Conservation (phyloP, 352 stramenopile genomes). For the Phytophthora brassicae region DNA sequence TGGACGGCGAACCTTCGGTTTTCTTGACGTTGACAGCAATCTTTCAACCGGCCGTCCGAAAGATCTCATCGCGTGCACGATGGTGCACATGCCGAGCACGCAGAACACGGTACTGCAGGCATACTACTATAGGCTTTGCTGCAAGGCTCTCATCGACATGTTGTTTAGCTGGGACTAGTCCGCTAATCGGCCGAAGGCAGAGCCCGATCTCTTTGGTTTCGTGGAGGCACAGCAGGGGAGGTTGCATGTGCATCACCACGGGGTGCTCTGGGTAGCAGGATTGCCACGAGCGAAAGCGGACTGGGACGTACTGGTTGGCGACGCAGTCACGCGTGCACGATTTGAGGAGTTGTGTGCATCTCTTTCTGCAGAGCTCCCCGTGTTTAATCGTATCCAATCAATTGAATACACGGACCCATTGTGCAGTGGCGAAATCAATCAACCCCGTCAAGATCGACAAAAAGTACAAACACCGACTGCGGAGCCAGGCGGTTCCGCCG, state of each 20-base stretch:
- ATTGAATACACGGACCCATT: background rate
- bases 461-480: constrained; percentile 19
- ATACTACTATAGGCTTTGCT: constrained; percentile 13
- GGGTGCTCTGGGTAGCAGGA: constrained; percentile 15
- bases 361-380: background rate
- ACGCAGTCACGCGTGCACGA: background rate
- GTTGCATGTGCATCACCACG: constrained; percentile 28
- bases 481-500: background rate
- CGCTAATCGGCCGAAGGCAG: constrained; percentile 21
- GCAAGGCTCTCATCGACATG: background rate
- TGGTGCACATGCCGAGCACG: background rate
- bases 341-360: background rate
- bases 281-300: background rate
- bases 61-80: background rate
- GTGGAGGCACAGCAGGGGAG: constrained; percentile 23
- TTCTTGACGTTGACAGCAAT: constrained; percentile 27
- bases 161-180: constrained; percentile 11
- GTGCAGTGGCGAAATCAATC: constrained; percentile 9
- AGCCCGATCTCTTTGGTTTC: constrained; percentile 22
- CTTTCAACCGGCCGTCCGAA: background rate
- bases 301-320: background rate
- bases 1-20: constrained; percentile 19
- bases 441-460: constrained; percentile 3
- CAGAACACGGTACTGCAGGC: constrained; percentile 10
- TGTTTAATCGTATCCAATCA: background rate